Evolutionary conservation across 73 alveolate species (phyloP), one percentile per base, ranked within the genome.

Genomic region (Stentor roeselii): DNA sequence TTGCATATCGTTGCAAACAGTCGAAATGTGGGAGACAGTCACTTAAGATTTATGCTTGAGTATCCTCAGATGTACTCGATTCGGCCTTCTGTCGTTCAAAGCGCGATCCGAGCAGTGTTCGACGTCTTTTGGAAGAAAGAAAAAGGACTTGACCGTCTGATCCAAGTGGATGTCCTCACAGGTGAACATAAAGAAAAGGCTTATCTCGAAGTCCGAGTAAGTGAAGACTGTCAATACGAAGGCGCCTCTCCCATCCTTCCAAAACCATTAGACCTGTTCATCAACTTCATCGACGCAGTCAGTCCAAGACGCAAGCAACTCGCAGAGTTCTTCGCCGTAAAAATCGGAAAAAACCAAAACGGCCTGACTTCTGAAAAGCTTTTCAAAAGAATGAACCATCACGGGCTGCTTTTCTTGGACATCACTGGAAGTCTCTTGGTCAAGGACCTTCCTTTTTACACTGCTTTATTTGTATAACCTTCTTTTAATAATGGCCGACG

Each of bases 131-230:
- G 98, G 97, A 92, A 92, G 58, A 50, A 85, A 42, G 83, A 58
- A 1, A 86, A 75, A 14, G 60, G 60, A 3, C 36, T 85, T 30
- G 59, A 85, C 35, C 83, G 92, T 82, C 86, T 83, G 39, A 39
- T 92, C 3, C 14, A 74, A 11, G 61, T 93, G 3, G 96, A 93
- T 38, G 84, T 92, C 0, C 76, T 93, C 38, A 84, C 87, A 42
- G 98, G 98, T 14, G 87, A 87, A 75, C 98, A 92, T 80, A 90
- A 85, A 32, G 98, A 93, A 42, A 50, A 78, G 36, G 98, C 95
- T 39, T 93, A 92, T 89, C 59, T 93, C 36, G 98, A 93, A 60
- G 86, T 93, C 35, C 85, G 93, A 67, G 88, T 85, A 11, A 89
- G 87, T 75, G 89, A 90, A 86, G 86, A 84, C 3, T 92, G 97